These are phyloP conservation scores for Echria macrotheca DNA, from an alignment of 495 filamentous ascomycete genomes.

Conservation along the genomic window DNA sequence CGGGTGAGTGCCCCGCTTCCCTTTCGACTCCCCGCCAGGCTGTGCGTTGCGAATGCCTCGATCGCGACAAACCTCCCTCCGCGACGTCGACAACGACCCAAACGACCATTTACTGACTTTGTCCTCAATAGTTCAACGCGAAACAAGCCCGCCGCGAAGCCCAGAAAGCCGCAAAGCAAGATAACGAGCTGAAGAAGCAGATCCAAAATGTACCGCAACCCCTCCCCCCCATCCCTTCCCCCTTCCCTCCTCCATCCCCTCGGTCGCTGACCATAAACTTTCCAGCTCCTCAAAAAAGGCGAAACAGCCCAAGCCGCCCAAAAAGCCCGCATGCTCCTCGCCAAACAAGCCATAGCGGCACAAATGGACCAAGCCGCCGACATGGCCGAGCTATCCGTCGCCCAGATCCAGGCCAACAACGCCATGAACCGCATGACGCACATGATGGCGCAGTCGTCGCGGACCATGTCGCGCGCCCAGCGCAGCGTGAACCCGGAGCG, in stretches of 20 bases:
- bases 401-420: constrained; percentile 51
- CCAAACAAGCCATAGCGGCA: constrained; percentile 48
- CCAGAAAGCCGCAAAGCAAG: constrained; percentile 75
- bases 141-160: constrained; percentile 80
- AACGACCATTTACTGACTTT: background rate
- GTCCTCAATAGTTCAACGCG: constrained; percentile 61
- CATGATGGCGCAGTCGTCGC: constrained; percentile 47
- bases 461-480: constrained; percentile 58
- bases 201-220: constrained; percentile 83
- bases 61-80: no score
- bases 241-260: constrained; percentile 2
- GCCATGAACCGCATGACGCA: constrained; percentile 50
- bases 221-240: constrained; percentile 14
- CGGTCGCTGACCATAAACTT: constrained; percentile 12
- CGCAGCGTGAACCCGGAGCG: constrained; percentile 71
- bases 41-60: no score
- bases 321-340: constrained; percentile 61
- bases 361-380: constrained; percentile 52
- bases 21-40: no score
- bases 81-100: background rate
- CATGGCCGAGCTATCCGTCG: constrained; percentile 47
- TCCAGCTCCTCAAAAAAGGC: constrained; percentile 57
- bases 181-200: constrained; percentile 73
- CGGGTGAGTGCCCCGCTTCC: constrained; percentile 30
- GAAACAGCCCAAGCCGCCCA: constrained; percentile 81